Evolutionary conservation across 1,284 basidiomycete genomes (phyloP).

Genomic region (Ceratobasidium sp.): DNA sequence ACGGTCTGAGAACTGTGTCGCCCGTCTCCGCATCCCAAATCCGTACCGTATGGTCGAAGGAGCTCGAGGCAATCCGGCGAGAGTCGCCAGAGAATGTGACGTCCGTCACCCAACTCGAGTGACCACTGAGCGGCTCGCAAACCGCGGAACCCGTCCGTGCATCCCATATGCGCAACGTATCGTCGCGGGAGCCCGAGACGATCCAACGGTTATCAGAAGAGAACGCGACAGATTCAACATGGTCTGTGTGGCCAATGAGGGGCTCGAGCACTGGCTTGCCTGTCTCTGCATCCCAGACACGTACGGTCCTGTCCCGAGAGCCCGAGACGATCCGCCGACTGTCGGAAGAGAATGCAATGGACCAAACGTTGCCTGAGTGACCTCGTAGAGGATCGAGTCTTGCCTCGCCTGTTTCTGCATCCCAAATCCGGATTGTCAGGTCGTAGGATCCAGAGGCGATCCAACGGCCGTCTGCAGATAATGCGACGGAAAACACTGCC

Average conservation of each 20-base stretch:
- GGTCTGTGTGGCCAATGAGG: slow-evolving; percentile 6
- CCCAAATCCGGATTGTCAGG: slow-evolving; percentile 37
- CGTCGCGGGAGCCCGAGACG: slow-evolving; percentile 23
- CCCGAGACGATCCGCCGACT: slow-evolving; percentile 25
- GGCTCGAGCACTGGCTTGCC: not conserved
- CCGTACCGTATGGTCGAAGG: not conserved
- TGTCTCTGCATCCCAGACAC: slow-evolving; percentile 27
- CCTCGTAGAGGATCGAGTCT: slow-evolving; percentile 3
- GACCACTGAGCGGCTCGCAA: not conserved
- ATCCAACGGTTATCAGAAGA: slow-evolving; percentile 33
- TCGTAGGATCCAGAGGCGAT: slow-evolving; percentile 44
- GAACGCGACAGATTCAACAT: slow-evolving; percentile 17
- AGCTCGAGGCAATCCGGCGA: slow-evolving; percentile 17
- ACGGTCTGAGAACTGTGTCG: not conserved
- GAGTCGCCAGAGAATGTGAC: slow-evolving; percentile 16
- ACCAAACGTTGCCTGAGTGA: not conserved
- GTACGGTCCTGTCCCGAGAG: slow-evolving; percentile 14
- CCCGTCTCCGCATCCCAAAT: not conserved
- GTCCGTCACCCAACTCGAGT: not conserved
- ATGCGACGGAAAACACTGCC: slow-evolving; percentile 20
- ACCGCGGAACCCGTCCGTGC: not conserved
- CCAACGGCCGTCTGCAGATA: slow-evolving; percentile 34
- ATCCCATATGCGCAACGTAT: slow-evolving; percentile 35
- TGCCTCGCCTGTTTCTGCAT: slow-evolving; percentile 15
- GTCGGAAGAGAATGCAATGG: slow-evolving; percentile 22